Percentiles rank a stretch among this genome's conserved stretches.
Conservation (phyloP, 2,329 filamentous ascomycete species). For the Ophiostoma ips region DNA sequence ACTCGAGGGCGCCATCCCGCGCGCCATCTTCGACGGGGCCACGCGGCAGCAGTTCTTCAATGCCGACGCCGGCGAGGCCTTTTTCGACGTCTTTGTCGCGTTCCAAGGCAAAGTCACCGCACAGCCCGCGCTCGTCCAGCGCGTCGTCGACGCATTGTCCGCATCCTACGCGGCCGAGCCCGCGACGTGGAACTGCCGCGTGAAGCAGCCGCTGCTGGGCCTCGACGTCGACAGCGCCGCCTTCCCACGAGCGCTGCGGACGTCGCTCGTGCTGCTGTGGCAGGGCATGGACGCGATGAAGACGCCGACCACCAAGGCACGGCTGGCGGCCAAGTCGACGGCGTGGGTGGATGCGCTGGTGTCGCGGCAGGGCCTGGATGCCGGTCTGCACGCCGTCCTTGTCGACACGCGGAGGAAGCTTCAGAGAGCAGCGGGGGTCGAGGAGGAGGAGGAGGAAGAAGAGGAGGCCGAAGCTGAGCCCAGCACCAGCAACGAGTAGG, state of each 20-base stretch:
- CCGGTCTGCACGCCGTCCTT: constrained; percentile 40
- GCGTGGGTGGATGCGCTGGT: constrained; percentile 43
- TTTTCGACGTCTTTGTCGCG: constrained; percentile 64
- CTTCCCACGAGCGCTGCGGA: constrained; percentile 59
- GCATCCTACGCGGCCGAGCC: constrained; percentile 45
- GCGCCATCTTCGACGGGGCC: constrained; percentile 80
- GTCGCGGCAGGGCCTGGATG: constrained; percentile 35
- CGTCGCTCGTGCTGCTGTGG: constrained; percentile 49
- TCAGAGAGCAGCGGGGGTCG: constrained; percentile 14
- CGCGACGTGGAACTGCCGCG: constrained; percentile 54
- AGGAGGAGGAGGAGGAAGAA: not conserved
- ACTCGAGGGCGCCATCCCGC: constrained; percentile 81
- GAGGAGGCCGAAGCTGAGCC: too few species aligned
- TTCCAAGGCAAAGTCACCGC: constrained; percentile 52
- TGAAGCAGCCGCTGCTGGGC: constrained; percentile 56
- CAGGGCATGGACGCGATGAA: constrained; percentile 23
- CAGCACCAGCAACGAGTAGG: not conserved
- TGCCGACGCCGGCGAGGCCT: constrained; percentile 51
- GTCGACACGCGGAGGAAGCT: constrained; percentile 33
- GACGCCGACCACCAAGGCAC: constrained; percentile 30
- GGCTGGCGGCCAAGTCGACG: constrained; percentile 33
- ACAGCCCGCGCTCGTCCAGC: constrained; percentile 51
- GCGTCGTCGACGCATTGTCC: constrained; percentile 55
- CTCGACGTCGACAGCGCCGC: constrained; percentile 48
- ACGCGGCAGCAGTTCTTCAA: constrained; percentile 63